These are phyloP conservation scores for Onygenales sp. DNA, from an alignment of 2,329 filamentous ascomycete species.

Conservation along the genomic window DNA sequence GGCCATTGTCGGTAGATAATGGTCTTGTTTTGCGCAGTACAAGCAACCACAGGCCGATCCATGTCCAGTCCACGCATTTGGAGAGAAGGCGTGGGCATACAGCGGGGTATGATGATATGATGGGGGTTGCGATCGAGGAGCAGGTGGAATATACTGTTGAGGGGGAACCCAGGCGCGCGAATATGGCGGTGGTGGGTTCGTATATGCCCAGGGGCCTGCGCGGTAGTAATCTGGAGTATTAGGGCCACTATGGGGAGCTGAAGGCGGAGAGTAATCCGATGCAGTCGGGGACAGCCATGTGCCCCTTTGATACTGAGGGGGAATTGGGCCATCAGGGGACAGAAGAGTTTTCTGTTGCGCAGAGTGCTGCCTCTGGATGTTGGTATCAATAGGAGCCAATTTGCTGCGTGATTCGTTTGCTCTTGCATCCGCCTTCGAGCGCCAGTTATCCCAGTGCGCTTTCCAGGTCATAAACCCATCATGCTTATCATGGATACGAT, in stretches of 20 bases:
- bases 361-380: constrained; percentile 44
- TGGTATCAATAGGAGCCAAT: constrained; percentile 57
- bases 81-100: constrained; percentile 37
- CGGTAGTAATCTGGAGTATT: constrained; percentile 39
- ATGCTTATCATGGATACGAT: constrained; percentile 68
- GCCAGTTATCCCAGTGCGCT: constrained; percentile 57
- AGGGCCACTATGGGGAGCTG: constrained; percentile 38
- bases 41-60: constrained; percentile 38
- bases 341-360: constrained; percentile 37
- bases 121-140: constrained; percentile 35
- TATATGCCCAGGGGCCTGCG: constrained; percentile 33
- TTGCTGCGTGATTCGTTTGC: constrained; percentile 38
- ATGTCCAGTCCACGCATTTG: constrained; percentile 39
- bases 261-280: constrained; percentile 43
- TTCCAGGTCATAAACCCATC: constrained; percentile 57
- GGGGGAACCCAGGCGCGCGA: constrained; percentile 31
- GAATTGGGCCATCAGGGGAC: constrained; percentile 40
- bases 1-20: constrained; percentile 37
- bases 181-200: constrained; percentile 32
- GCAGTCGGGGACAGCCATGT: constrained; percentile 39
- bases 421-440: constrained; percentile 40
- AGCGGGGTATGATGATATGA: constrained; percentile 41
- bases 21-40: constrained; percentile 41
- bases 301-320: constrained; percentile 40
- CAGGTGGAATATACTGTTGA: constrained; percentile 25